Base-by-base conservation (phyloP, 2,329 filamentous ascomycete species). In the Elsinoe necatrix region DNA sequence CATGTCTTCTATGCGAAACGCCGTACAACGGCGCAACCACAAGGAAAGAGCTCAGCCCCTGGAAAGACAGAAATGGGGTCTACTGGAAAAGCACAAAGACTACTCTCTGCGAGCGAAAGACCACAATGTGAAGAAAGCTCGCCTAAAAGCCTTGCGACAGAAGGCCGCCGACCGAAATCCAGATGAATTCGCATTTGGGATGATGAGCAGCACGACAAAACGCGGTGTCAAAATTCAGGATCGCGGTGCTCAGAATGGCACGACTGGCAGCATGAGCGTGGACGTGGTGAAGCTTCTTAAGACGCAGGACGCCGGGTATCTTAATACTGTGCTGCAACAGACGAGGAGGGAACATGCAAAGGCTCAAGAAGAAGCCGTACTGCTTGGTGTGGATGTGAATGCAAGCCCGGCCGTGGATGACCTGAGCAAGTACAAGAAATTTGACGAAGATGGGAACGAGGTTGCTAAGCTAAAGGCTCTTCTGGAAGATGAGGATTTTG, bases 21-120 rank as follows among this genome's bases (percentile, higher is more conserved):
- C 78, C 69, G 81, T 91, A 60, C 82, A 89, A 64, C 82, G 89
- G 72, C 89, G 89, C 67, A 86, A 89, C 63, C 92, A 97, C 73
- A 82, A 85, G 64, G 93, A 97, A 78, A 86, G 93, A 65, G 87
- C 88, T 34, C 93, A 97, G 71, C 87, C 91, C 39, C 73, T 82
- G 61, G 87, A 91, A 68, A 88, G 93, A 55, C 77, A 85, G 62
- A 89, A 89, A 76, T 89, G 90, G 73, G 93, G 93, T 62, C 81
- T 97, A 20, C 84, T 97, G 60, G 93, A 97, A 72, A 97, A 98
- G 75, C 87, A 93, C 79, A 96, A 96, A 75, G 82, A 85, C 71
- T 85, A 85, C 73, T 78, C 80, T 59, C 79, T 84, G 57, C 81
- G 82, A 55, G 82, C 82, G 16, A 75, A 76, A 67, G 82, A 85